Evolutionary conservation across 2,329 filamentous ascomycete genomes (phyloP), one percentile per base, ranked within the genome.

Genomic region (Penicillium sp.): DNA sequence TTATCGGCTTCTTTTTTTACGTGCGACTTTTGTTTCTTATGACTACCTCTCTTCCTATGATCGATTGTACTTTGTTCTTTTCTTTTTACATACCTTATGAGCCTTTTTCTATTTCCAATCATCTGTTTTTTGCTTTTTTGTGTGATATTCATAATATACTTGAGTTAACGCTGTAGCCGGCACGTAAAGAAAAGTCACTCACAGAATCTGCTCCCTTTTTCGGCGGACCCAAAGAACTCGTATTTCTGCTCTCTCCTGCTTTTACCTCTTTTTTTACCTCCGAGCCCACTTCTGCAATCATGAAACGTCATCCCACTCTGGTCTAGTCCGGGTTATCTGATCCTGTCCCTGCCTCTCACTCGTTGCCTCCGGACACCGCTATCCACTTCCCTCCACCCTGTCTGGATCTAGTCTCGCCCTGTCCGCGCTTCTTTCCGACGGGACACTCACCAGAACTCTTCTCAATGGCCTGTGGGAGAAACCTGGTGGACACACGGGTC

Each of bases 241-340:
- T n/a, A 2, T 36, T 40, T 18, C 18, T 18, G 18, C 18, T 18
- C 18, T 18, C 16, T 49, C 40, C 18, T 32, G 11, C 29, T 24
- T 24, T 18, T 48, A 24, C 18, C 24, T 10, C 16, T 21, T 16
- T 22, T 16, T 13, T 38, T 16, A 40, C 27, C 34, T 50, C 54
- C 44, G 48, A 55, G 48, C 52, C 55, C 57, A 59, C 58, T 45
- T 47, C 46, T 50, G 42, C 22, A 50, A 56, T 56, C 48, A 27
- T 54, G 36, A 54, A 56, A 62, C 50, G 56, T 63, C 60, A 60
- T 42, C 58, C 55, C 47, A 27, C 53, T 56, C 55, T 36, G 58
- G 57, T 46, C 50, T 60, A 60, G 59, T 64, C 44, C 46, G 39
- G 54, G 41, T 62, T 65, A 65, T 65, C 62, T 65, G 62, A 65